A percentile compares a stretch with the other conserved stretches of the same genome.
These are phyloP conservation scores for Paraphaeosphaeria minitans DNA, from an alignment of 2,329 filamentous ascomycete species.

Conservation along the genomic window DNA sequence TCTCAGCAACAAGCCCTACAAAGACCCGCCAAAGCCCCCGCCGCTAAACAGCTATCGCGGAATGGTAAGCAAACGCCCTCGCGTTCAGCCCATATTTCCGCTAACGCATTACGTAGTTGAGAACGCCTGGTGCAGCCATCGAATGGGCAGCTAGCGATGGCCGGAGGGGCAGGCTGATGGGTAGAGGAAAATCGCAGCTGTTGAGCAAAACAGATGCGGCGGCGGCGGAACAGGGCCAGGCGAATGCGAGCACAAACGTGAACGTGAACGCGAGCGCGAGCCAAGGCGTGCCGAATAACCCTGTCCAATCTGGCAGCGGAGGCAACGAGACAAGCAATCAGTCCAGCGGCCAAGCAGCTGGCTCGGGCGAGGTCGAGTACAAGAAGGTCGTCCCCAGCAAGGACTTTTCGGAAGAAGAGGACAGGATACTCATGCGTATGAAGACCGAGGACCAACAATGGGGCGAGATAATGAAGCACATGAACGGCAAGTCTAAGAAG, in stretches of 20 bases:
- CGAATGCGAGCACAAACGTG: not conserved
- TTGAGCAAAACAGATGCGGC: constrained; percentile 4
- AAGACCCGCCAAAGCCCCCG: constrained; percentile 19
- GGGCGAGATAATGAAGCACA: constrained; percentile 34
- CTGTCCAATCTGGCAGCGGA: not conserved
- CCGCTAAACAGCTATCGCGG: constrained; percentile 11
- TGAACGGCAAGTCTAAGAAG: constrained; percentile 29
- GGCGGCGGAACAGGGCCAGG: constrained; percentile 21
- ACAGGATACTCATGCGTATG: constrained; percentile 47
- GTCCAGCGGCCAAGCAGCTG: not conserved
- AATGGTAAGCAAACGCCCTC: constrained; percentile 16
- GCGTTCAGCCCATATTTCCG: not conserved
- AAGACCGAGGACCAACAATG: constrained; percentile 39
- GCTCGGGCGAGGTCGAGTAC: not conserved
- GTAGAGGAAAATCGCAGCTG: constrained; percentile 22
- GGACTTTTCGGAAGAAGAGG: constrained; percentile 47
- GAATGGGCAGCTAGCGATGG: constrained; percentile 44
- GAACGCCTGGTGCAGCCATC: constrained; percentile 30
- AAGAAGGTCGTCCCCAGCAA: constrained; percentile 9
- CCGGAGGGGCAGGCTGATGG: constrained; percentile 33
- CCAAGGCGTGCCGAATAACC: constrained; percentile 4
- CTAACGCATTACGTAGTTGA: constrained; percentile 20
- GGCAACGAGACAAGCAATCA: not conserved
- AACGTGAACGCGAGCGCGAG: not conserved
- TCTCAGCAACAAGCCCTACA: constrained; percentile 38